phyloP scores from a whole-genome alignment of 1,284 basidiomycete genomes.

The Rhodotorula sp. region DNA sequence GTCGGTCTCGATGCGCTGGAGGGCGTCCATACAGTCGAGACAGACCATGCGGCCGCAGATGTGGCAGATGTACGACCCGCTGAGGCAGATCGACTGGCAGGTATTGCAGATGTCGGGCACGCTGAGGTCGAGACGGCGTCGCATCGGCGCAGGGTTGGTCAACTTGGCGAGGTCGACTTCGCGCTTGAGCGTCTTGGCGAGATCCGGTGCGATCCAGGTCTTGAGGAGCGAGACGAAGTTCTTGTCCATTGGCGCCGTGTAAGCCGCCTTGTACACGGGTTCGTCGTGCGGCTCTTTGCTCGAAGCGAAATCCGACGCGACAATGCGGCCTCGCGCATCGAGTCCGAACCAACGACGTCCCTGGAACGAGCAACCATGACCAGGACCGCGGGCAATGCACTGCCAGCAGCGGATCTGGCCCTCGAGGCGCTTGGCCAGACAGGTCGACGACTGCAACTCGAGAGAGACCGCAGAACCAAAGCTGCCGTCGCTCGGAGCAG shows the following conservation, averaged over 20 bases:
- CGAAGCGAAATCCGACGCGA: slow-evolving; percentile 9
- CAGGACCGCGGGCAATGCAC: slow-evolving; percentile 26
- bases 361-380: slow-evolving; percentile 25
- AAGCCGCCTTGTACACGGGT: slow-evolving; percentile 16
- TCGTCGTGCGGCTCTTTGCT: slow-evolving; percentile 4
- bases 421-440: slow-evolving; percentile 29
- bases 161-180: slow-evolving; percentile 68
- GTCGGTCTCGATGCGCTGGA: slow-evolving; percentile 49
- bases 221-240: slow-evolving; percentile 45
- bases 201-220: slow-evolving; percentile 63
- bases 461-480: slow-evolving; percentile 1
- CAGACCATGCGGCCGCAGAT: slow-evolving; percentile 86
- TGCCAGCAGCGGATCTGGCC: slow-evolving; percentile 30
- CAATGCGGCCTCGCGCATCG: slow-evolving; percentile 12
- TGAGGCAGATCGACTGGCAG: slow-evolving; percentile 65
- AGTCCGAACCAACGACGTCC: slow-evolving; percentile 30
- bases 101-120: slow-evolving; percentile 52
- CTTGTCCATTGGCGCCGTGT: slow-evolving; percentile 43
- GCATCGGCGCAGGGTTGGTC: slow-evolving; percentile 64
- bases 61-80: slow-evolving; percentile 81
- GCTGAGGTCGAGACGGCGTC: slow-evolving; percentile 63
- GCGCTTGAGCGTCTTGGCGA: slow-evolving; percentile 65
- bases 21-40: slow-evolving; percentile 61
- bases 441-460: slow-evolving; percentile 22
- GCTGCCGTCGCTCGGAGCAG: not conserved